phyloP scores from a whole-genome alignment of 345 rosid genomes.

The Jatropha curcas region DNA sequence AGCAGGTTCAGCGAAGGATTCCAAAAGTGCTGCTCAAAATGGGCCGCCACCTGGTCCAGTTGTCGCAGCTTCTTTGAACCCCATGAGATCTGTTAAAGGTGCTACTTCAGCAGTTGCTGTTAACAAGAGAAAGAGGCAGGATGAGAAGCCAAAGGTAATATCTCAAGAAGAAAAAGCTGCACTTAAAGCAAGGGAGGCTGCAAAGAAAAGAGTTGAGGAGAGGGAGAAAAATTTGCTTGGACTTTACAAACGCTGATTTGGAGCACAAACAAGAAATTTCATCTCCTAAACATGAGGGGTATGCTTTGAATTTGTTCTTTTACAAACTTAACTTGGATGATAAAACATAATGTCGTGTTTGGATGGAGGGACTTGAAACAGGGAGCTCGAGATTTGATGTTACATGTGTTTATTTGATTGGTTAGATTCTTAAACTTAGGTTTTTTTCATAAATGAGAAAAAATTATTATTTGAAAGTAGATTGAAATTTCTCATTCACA shows the following conservation, averaged over 20 bases:
- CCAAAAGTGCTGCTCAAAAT: conserved; percentile 33
- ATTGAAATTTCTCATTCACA: background rate
- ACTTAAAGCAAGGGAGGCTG: conserved; percentile 90
- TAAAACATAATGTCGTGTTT: background rate
- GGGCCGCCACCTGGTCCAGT: conserved; percentile 59
- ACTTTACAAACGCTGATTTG: conserved; percentile 65
- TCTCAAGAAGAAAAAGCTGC: conserved; percentile 83
- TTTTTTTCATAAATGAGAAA: background rate
- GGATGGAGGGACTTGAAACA: background rate
- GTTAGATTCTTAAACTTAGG: background rate
- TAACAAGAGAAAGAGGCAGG: conserved; percentile 71
- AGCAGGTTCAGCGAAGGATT: conserved; percentile 35
- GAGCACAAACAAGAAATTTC: conserved; percentile 12
- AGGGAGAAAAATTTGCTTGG: conserved; percentile 90
- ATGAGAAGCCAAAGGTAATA: conserved; percentile 59
- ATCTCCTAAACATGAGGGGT: conserved; percentile 15
- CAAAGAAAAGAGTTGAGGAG: conserved; percentile 85
- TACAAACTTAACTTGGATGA: background rate
- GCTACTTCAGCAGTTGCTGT: conserved; percentile 60
- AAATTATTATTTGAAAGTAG: background rate
- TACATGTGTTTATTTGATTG: background rate
- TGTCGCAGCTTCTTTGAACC: conserved; percentile 62
- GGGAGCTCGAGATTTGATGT: background rate
- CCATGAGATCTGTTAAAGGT: conserved; percentile 64
- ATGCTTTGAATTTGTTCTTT: conserved; percentile 11